Evolutionary conservation across 1,139 yeast genomes (phyloP).

Genomic region (Saccharomyces hybrid): DNA sequence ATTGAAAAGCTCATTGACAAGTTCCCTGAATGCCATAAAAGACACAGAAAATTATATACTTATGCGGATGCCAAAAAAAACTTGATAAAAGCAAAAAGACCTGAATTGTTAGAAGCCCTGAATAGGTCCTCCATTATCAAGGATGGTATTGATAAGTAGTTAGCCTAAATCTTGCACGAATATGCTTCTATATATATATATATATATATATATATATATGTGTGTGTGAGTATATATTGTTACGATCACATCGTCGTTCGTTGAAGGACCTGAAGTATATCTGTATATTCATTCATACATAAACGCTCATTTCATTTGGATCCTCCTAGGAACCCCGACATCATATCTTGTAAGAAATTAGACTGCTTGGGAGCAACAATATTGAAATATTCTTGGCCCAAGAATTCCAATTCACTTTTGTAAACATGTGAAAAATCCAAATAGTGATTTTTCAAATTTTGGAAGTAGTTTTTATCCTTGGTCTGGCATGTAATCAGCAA

Average conservation of each 20-base stretch:
- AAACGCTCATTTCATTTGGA: conserved; percentile 1
- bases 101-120: conserved; percentile 62
- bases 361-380: conserved; percentile 49
- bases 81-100: conserved; percentile 50
- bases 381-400: conserved; percentile 53
- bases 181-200: not conserved
- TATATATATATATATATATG: not conserved
- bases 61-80: conserved; percentile 67
- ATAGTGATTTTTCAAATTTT: conserved; percentile 48
- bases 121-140: conserved; percentile 33
- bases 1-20: conserved; percentile 46
- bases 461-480: conserved; percentile 42
- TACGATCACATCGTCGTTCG: not conserved
- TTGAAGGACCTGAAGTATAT: not conserved
- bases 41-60: conserved; percentile 69
- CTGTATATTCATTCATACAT: not conserved
- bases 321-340: conserved; percentile 66
- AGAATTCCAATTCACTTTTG: conserved; percentile 40
- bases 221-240: too few relatives aligned
- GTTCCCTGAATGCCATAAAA: conserved; percentile 66
- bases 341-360: conserved; percentile 72
- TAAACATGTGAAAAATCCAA: conserved; percentile 33
- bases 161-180: not conserved
- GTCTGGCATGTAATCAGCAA: conserved; percentile 56
- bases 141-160: conserved; percentile 4